Percentiles rank a stretch among this genome's conserved stretches.
These are phyloP conservation scores for Starmerella riodocensis DNA, from an alignment of 805 yeast genomes.

Conservation along the genomic window DNA sequence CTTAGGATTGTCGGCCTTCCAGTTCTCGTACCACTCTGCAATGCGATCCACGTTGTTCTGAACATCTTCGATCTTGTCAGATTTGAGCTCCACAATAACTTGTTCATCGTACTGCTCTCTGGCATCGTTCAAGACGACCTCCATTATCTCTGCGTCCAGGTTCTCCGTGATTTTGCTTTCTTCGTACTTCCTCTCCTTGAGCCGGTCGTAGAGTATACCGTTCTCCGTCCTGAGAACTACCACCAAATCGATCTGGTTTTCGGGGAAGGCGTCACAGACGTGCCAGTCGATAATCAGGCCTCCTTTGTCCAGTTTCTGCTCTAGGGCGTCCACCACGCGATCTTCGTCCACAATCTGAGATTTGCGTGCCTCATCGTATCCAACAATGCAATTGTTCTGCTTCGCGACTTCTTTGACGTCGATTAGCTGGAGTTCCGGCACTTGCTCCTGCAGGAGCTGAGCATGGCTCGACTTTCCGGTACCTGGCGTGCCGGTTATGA, in stretches of 20 bases:
- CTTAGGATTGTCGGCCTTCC: slow-evolving; percentile 39
- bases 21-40: slow-evolving; percentile 56
- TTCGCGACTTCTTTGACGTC: slow-evolving; percentile 74
- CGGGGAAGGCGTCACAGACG: slow-evolving; percentile 91
- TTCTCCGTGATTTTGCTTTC: slow-evolving; percentile 79
- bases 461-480: slow-evolving; percentile 75
- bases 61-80: slow-evolving; percentile 62
- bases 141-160: slow-evolving; percentile 94
- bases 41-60: slow-evolving; percentile 74
- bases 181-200: slow-evolving; percentile 62
- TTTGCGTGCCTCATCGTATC: slow-evolving; percentile 75
- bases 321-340: slow-evolving; percentile 64
- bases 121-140: slow-evolving; percentile 77
- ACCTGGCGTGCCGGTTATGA: slow-evolving; percentile 92
- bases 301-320: slow-evolving; percentile 68
- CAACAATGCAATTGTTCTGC: slow-evolving; percentile 60
- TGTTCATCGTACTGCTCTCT: slow-evolving; percentile 64
- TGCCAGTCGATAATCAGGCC: slow-evolving; percentile 94
- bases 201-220: slow-evolving; percentile 56
- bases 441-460: slow-evolving; percentile 41
- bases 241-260: slow-evolving; percentile 79
- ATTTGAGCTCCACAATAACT: slow-evolving; percentile 65
- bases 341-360: slow-evolving; percentile 89
- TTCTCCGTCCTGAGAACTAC: slow-evolving; percentile 76
- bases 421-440: slow-evolving; percentile 40